A percentile compares a stretch with the other conserved stretches of the same genome.
Evolutionary conservation across 441 rosid genomes (phyloP).

Genomic region (Populus hybrid): DNA sequence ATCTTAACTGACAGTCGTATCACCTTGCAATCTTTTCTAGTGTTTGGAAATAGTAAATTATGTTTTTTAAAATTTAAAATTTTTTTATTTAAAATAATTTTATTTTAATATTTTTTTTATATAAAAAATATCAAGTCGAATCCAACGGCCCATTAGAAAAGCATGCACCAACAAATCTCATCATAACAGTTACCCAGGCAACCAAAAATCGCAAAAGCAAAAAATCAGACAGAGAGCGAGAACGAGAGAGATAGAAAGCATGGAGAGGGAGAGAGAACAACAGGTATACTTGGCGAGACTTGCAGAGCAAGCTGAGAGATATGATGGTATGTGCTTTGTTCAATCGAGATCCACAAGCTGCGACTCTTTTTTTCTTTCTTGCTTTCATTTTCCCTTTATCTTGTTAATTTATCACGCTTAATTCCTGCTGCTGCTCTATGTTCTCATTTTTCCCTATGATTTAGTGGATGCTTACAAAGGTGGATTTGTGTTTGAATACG

Average conservation of each 20-base stretch:
- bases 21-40: no score
- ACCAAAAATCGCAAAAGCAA: not conserved
- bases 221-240: constrained; percentile 2
- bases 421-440: not conserved
- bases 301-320: constrained; percentile 90
- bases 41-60: no score
- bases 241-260: constrained; percentile 15
- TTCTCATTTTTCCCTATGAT: not conserved
- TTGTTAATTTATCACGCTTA: not conserved
- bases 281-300: constrained; percentile 79
- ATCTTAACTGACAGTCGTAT: constrained; percentile 21
- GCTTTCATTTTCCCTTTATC: not conserved
- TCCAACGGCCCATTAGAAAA: constrained; percentile 31
- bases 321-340: constrained; percentile 47
- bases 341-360: not conserved
- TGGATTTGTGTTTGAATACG: not conserved
- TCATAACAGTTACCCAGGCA: constrained; percentile 14
- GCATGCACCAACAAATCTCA: constrained; percentile 4
- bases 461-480: not conserved
- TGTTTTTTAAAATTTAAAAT: no score
- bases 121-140: not conserved
- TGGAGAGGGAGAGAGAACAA: constrained; percentile 81
- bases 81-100: no score
- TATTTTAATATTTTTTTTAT: no score
- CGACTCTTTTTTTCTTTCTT: not conserved